Base-by-base conservation (phyloP, 2,329 filamentous ascomycete genomes). In the Trichoderma simmonsii region DNA sequence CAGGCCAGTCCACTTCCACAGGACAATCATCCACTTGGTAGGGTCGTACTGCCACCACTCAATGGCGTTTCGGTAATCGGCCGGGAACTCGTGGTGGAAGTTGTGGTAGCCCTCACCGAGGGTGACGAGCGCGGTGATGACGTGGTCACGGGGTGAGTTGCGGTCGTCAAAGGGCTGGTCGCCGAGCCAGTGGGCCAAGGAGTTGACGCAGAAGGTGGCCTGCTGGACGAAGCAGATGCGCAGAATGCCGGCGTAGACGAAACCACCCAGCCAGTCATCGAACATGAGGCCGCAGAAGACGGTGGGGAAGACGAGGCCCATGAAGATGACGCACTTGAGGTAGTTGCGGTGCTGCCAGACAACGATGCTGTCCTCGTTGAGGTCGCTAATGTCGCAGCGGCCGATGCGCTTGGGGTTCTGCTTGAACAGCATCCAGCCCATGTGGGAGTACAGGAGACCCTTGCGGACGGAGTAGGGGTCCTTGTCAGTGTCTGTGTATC, bases 21-120 rank as follows among this genome's bases (percentile, higher is more conserved):
- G 78, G 90, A 90, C 93, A 85, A 97, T 97, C 80, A 85, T 88
- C 93, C 93, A 96, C 86, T 97, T 97, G 81, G 93, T 97, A 61
- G 93, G 93, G 81, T 97, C 93, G 79, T 97, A 97, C 80, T 97
- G 93, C 85, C 90, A 92, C 93, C 93, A 97, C 83, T 94, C 87
- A 77, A 96, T 95, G 74, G 93, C 93, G 81, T 97, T 97, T 81
- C 93, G 93, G 89, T 96, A 97, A 82, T 97, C 93, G 12, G 93
- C 95, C 70, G 94, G 94, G 84, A 97, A 97, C 82, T 97, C 93
- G 87, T 97, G 93, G 85, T 97, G 93, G 88, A 97, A 97, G 88
- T 97, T 97, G 88, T 97, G 93, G 85, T 97, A 97, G 34, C 93
- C 93, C 84, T 95, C 93, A 63, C 93, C 93, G 26, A 97, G 91